A percentile compares a stretch with the other conserved stretches of the same genome.
Conservation (phyloP, 345 rosid genomes). For the Linum lewisii region DNA sequence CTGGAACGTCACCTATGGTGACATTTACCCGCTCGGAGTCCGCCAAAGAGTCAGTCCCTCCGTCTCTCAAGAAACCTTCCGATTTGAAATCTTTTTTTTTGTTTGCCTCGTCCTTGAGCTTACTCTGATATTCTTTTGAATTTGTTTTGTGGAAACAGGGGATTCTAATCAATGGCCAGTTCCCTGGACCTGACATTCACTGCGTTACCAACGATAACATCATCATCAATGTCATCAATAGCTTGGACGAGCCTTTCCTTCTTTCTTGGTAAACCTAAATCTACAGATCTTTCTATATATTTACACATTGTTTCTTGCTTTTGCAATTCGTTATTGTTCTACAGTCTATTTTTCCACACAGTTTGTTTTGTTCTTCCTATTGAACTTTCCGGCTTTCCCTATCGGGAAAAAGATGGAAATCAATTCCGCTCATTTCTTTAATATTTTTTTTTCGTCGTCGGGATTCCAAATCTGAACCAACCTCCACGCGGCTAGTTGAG, state of each 20-base stretch:
- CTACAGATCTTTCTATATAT: background rate
- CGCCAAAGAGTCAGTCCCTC: conserved; percentile 44
- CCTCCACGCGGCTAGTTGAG: background rate
- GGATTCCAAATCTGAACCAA: background rate
- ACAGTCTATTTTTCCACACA: background rate
- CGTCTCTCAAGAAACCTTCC: too few species aligned
- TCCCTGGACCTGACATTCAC: conserved; percentile 22
- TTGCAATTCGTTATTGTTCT: background rate
- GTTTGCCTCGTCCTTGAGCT: background rate
- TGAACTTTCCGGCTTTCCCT: background rate
- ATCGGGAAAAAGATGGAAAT: background rate
- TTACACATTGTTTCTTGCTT: too few species aligned
- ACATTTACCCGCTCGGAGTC: conserved; percentile 66
- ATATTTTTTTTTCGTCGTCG: background rate
- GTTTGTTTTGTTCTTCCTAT: background rate
- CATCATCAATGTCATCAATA: conserved; percentile 18
- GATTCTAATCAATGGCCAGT: conserved; percentile 24
- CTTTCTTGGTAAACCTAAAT: conserved; percentile 18
- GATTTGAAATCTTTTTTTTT: too few species aligned
- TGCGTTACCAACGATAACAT: conserved; percentile 20
- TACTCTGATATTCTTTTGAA: background rate
- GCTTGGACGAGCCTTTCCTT: conserved; percentile 23
- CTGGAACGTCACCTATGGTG: conserved; percentile 84
- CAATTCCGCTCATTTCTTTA: background rate
- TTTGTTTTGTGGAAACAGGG: conserved; percentile 11